These are phyloP conservation scores for Pistacia integerrima DNA, from an alignment of 345 rosid genomes.

Conservation along the genomic window DNA sequence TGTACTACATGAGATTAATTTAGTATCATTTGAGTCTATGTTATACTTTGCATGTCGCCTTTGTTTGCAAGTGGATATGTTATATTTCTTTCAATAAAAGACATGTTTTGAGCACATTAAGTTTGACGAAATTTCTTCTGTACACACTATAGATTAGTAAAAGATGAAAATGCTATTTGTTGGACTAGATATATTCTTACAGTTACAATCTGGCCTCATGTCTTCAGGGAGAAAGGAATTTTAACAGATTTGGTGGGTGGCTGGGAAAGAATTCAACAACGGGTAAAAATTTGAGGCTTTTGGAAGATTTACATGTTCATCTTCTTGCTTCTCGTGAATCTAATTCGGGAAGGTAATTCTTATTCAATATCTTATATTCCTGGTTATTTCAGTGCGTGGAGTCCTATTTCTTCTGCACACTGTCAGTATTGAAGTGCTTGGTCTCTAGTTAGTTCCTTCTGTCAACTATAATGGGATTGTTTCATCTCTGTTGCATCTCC, in stretches of 20 bases:
- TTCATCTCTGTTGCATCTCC: slow-evolving; percentile 7
- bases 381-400: neutral
- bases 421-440: neutral
- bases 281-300: slow-evolving; percentile 80
- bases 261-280: slow-evolving; percentile 91
- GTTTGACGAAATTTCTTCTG: slow-evolving; percentile 1
- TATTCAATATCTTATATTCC: neutral
- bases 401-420: neutral
- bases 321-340: slow-evolving; percentile 91
- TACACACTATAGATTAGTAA: neutral
- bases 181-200: neutral
- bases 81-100: neutral
- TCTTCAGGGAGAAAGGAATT: slow-evolving; percentile 91
- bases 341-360: slow-evolving; percentile 71
- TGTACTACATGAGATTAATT: neutral
- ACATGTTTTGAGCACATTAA: neutral
- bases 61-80: neutral
- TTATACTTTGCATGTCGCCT: neutral
- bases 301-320: slow-evolving; percentile 93
- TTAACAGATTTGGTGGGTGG: slow-evolving; percentile 97
- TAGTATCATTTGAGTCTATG: neutral
- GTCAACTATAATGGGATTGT: neutral
- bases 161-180: neutral
- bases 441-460: neutral
- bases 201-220: neutral